phyloP scores from a whole-genome alignment of 2,329 filamentous ascomycete genomes.

The Fonsecaea nubica region DNA sequence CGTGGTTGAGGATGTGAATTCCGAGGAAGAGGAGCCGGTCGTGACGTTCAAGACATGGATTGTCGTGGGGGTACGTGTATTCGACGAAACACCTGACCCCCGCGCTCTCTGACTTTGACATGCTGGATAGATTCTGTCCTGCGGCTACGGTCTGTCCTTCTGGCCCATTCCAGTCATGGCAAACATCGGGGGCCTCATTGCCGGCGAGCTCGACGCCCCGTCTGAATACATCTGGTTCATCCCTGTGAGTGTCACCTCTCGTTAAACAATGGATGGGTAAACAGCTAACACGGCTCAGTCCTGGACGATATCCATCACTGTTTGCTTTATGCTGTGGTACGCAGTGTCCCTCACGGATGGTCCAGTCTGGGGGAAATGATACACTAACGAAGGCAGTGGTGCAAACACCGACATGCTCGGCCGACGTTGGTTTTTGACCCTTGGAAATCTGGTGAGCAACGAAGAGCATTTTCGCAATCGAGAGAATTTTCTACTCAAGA shows the following conservation, averaged over 20 bases:
- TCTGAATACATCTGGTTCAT: slow-evolving; percentile 25
- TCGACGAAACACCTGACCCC: background rate
- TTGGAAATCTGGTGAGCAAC: slow-evolving; percentile 49
- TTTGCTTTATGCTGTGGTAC: slow-evolving; percentile 27
- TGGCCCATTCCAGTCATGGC: slow-evolving; percentile 31
- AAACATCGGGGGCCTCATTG: slow-evolving; percentile 20
- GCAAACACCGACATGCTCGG: slow-evolving; percentile 57
- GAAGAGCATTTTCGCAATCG: background rate
- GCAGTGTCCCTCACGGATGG: background rate
- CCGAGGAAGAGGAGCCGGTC: slow-evolving; percentile 29
- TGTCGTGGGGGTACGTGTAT: slow-evolving; percentile 37
- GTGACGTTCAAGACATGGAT: slow-evolving; percentile 43
- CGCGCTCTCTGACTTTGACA: background rate
- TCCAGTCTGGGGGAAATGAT: background rate
- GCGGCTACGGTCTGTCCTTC: slow-evolving; percentile 32
- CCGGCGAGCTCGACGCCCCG: slow-evolving; percentile 19
- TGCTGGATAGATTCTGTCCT: slow-evolving; percentile 24
- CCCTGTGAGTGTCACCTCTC: slow-evolving; percentile 6
- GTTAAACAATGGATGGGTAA: background rate
- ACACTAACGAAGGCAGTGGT: slow-evolving; percentile 13
- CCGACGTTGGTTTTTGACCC: slow-evolving; percentile 55
- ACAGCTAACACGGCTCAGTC: background rate
- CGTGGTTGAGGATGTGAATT: background rate
- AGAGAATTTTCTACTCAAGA: background rate
- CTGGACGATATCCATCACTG: slow-evolving; percentile 27